Base-by-base conservation (phyloP, 23 red algal species). In the Gracilaria gracilis region DNA sequence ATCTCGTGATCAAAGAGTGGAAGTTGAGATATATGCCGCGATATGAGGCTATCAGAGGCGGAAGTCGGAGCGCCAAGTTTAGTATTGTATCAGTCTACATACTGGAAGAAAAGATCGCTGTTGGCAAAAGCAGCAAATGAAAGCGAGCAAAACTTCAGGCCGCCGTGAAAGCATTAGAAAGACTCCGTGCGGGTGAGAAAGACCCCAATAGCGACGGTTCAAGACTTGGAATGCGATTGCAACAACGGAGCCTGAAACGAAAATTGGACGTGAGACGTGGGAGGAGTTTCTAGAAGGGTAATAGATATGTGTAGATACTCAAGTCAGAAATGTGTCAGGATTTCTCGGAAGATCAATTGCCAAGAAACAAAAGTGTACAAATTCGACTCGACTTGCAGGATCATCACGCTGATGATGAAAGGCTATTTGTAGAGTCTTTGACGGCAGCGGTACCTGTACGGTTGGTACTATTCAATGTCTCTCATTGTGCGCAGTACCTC, bases 111-210 rank as follows among this genome's bases (percentile, higher is more conserved):
- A 75, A 75, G 47, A 92, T 92, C 49, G 78, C 89, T 4, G 44
- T 78, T 4, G 89, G 89, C 4, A 40, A 61, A 42, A 79, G 89
- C 17, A 76, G 57, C 40, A 92, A 58, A 48, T 51, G 34, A 25
- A 92, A 92, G 54, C 54, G 89, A 19, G 89, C 89, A 50, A 92
- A 64, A 76, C 80, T 83, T 32, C 80, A 76, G 47, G 89, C 89
- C 16, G 89, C 89, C 11, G 64, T 81, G 58, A 57, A 70, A 46
- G 87, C 87, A 21, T 28, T 90, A 28, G 28, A 64, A 79, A 66
- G 73, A 67, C 49, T 69, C 64, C 65, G 74, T 44, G 58, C 48
- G 4, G 64, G 33, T 21, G 54, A 66, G 29, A 19, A 51, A 53
- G 34, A 75, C 24, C 4, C 39, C 32, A 58, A 75, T n/a, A 67